These are phyloP conservation scores for Blastocladiella britannica DNA, from an alignment of 192 early-diverging fungal species.

Conservation along the genomic window DNA sequence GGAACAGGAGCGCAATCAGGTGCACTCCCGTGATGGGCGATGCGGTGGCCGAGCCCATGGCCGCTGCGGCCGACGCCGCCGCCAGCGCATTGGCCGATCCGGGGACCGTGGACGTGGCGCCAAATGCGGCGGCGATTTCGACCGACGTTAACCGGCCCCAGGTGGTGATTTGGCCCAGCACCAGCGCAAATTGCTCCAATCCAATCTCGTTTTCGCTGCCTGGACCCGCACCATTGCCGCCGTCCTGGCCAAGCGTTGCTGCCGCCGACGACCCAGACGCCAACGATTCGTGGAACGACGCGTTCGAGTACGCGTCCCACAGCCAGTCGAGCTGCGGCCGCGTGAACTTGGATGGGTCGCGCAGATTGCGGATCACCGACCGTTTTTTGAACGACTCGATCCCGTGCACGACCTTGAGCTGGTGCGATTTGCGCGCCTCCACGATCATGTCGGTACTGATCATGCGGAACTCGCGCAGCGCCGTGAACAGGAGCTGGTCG, in stretches of 20 bases:
- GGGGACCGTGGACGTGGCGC: conserved; percentile 1
- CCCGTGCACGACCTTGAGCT: conserved; percentile 77
- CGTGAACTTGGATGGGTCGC: conserved; percentile 49
- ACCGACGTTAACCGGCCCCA: conserved; percentile 34
- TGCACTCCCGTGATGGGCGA: conserved; percentile 11
- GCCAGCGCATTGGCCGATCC: not conserved
- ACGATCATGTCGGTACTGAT: conserved; percentile 54
- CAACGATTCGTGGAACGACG: conserved; percentile 36
- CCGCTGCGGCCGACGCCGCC: conserved; percentile 9
- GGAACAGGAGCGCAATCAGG: conserved; percentile 21
- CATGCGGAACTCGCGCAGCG: conserved; percentile 72
- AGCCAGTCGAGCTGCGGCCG: conserved; percentile 68
- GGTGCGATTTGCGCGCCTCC: conserved; percentile 60
- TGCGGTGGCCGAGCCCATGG: not conserved
- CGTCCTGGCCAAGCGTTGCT: not conserved
- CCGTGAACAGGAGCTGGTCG: conserved; percentile 72
- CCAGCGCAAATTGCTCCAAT: conserved; percentile 49
- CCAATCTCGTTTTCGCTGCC: conserved; percentile 31
- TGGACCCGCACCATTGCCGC: conserved; percentile 1
- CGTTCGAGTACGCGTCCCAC: conserved; percentile 75
- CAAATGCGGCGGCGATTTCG: conserved; percentile 3
- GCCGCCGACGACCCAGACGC: conserved; percentile 2
- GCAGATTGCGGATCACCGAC: conserved; percentile 60
- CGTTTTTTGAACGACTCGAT: conserved; percentile 84
- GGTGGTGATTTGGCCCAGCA: conserved; percentile 42